Evolutionary conservation across 768 basidiomycete species (phyloP).

Genomic region (Russula earlei): DNA sequence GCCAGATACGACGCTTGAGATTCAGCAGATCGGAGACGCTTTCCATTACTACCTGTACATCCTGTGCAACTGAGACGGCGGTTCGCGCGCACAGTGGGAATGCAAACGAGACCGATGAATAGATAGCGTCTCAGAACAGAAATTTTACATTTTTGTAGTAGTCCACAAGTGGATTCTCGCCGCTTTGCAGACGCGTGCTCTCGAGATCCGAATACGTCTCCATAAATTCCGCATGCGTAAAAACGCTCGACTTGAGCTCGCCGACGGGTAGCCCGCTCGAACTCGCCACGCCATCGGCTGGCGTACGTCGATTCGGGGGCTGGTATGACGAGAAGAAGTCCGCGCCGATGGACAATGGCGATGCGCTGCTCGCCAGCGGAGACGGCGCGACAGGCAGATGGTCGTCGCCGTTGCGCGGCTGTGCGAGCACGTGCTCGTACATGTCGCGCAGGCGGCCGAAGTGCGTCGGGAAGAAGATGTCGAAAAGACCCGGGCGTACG

Average conservation of each 20-base stretch:
- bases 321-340: slow-evolving; percentile 66
- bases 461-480: slow-evolving; percentile 96
- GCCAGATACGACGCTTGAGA: slow-evolving; percentile 49
- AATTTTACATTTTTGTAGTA: slow-evolving; percentile 94
- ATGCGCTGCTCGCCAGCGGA: slow-evolving; percentile 42
- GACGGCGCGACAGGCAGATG: slow-evolving; percentile 28
- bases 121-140: slow-evolving; percentile 49
- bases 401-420: slow-evolving; percentile 32
- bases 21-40: slow-evolving; percentile 63
- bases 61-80: slow-evolving; percentile 32
- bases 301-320: slow-evolving; percentile 46
- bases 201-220: slow-evolving; percentile 70
- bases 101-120: background rate
- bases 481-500: slow-evolving; percentile 93
- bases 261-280: slow-evolving; percentile 72
- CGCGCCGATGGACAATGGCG: slow-evolving; percentile 43
- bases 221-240: slow-evolving; percentile 84
- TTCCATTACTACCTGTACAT: slow-evolving; percentile 83
- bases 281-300: slow-evolving; percentile 61
- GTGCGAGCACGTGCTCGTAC: slow-evolving; percentile 76
- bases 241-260: slow-evolving; percentile 74
- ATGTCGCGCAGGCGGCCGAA: slow-evolving; percentile 80
- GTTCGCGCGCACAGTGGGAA: background rate
- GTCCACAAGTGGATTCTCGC: slow-evolving; percentile 82
- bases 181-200: slow-evolving; percentile 62